Evolutionary conservation across 495 filamentous ascomycete genomes (phyloP), one percentile per base, ranked within the genome.

Genomic region (Tuber borchii): DNA sequence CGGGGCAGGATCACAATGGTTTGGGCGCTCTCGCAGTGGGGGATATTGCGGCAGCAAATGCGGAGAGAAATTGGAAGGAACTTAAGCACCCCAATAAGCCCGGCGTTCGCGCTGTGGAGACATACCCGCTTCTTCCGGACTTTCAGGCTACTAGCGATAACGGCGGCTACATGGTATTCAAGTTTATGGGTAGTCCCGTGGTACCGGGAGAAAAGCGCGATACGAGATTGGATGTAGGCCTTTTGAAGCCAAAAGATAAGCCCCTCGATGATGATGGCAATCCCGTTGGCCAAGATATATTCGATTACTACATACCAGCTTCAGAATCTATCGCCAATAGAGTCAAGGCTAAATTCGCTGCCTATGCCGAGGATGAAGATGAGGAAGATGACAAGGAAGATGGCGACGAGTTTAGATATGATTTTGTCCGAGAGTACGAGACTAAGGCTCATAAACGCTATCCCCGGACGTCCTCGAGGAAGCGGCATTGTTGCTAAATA

Each of bases 81-180:
- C 90, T 96, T 12, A 88, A 89, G 75, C 94, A 99, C 81, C 96
- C 95, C 0, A 89, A 89, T 34, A 95, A 95, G 81, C 88, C 89
- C n/a, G 89, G 90, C 78, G 81, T 96, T 70, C 90, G 91, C 80
- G 86, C 94, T 10, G 87, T 97, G 44, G 93, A 93, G 70, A 89
- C 89, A 76, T 94, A 90, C 81, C 92, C 95, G 2, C 81, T 99
- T 20, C 84, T 97, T 2, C 95, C 95, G 1, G 95, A 98, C 79
- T 88, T 94, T n/a, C 89, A 92, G 26, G 92, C 92, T 14, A 90
- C 94, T 82, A 91, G 94, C n/a, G 93, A 97, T 83, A 90, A 90
- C 40, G 93, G 93, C 73, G 90, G 90, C 22, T 97, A 93, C 83
- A 89, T 96, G 75, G 89, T 94, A 17, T 89, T 94, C 84, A 97